Conservation (phyloP, 768 basidiomycete genomes). For the Cystofilobasidium macerans region DNA sequence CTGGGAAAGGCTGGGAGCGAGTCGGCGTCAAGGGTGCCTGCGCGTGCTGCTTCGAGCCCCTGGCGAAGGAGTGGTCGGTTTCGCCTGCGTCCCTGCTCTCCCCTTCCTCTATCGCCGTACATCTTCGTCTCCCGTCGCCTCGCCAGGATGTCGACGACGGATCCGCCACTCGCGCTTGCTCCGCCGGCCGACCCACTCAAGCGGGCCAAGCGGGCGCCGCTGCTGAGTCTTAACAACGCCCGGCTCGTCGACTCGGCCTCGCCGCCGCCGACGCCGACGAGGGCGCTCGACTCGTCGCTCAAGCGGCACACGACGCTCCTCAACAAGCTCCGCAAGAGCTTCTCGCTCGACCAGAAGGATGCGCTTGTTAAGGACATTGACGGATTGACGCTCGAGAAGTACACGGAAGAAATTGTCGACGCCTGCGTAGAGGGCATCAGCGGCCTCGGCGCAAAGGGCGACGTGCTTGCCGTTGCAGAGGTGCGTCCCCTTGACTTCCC, state of each 20-base stretch:
- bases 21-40: no score
- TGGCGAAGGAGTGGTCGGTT: no score
- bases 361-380: conserved; percentile 88
- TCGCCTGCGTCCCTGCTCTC: background rate
- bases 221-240: background rate
- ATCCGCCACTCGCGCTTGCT: background rate
- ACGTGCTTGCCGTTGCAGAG: conserved; percentile 48
- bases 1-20: no score
- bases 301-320: conserved; percentile 93
- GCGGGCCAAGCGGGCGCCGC: background rate
- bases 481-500: conserved; percentile 42
- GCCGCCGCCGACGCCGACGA: conserved; percentile 48
- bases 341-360: conserved; percentile 47
- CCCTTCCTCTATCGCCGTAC: background rate
- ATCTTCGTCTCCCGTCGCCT: background rate
- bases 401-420: conserved; percentile 83
- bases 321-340: conserved; percentile 77
- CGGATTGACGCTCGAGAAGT: conserved; percentile 81
- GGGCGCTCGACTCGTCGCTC: conserved; percentile 75
- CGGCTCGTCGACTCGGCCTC: background rate
- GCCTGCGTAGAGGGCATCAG: conserved; percentile 74
- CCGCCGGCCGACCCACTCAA: conserved; percentile 8
- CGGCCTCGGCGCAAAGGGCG: conserved; percentile 45
- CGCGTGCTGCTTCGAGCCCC: no score
- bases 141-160: conserved; percentile 8